A percentile compares a stretch with the other conserved stretches of the same genome.
phyloP scores from a whole-genome alignment of 345 rosid species.

The Brassica nigra region DNA sequence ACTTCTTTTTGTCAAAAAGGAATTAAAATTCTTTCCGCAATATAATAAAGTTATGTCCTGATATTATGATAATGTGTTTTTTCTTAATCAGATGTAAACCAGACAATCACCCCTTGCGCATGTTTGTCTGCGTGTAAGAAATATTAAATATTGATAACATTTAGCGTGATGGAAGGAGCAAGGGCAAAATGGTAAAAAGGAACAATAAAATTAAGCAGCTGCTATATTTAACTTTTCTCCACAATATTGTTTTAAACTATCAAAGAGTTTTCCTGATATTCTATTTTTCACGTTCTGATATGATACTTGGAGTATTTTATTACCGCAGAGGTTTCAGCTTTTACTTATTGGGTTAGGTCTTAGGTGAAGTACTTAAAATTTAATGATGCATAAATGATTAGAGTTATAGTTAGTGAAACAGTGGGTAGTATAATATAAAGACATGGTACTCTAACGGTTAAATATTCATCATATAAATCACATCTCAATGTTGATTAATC shows the following conservation, averaged over 20 bases:
- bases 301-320: not conserved
- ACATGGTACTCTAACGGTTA: not conserved
- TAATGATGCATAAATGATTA: constrained; percentile 2
- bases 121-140: constrained; percentile 21
- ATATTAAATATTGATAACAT: constrained; percentile 15
- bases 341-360: not conserved
- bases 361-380: not conserved
- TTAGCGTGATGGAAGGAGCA: constrained; percentile 16
- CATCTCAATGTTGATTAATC: not conserved
- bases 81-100: constrained; percentile 11
- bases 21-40: not conserved
- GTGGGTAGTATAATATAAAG: not conserved
- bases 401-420: not conserved
- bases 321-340: not conserved
- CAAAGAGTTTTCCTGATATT: not conserved
- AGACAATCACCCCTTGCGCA: constrained; percentile 33
- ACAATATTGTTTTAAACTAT: not conserved
- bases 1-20: too few species aligned
- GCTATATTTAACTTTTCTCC: not conserved
- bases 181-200: not conserved
- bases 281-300: constrained; percentile 10
- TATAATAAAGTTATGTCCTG: not conserved
- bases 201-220: not conserved
- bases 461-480: not conserved
- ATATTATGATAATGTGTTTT: not conserved